phyloP scores from a whole-genome alignment of 768 basidiomycete genomes.

The Termitomyces bulborhizus region DNA sequence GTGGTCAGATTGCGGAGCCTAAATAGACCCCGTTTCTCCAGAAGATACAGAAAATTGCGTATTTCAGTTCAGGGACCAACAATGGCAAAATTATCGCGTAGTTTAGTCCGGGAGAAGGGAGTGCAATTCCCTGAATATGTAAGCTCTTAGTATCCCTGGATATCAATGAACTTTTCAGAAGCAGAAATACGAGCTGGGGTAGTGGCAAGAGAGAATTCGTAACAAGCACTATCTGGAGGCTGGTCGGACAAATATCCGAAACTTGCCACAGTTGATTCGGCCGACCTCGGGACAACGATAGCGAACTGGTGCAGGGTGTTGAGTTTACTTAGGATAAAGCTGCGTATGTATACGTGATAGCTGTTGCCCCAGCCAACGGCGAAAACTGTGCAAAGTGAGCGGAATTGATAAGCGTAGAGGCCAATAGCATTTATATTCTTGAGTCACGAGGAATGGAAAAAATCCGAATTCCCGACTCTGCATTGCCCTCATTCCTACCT shows the following conservation, averaged over 20 bases:
- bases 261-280: not conserved
- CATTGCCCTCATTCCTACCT: conserved; percentile 10
- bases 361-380: conserved; percentile 19
- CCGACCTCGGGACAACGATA: not conserved
- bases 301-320: not conserved
- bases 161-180: too few species aligned
- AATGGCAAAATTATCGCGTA: too few species aligned
- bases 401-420: conserved; percentile 16
- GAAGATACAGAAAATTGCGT: too few species aligned
- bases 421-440: conserved; percentile 8
- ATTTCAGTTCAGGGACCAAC: too few species aligned
- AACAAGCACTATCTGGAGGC: not conserved
- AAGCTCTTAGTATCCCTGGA: too few species aligned
- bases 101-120: too few species aligned
- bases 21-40: conserved; percentile 11
- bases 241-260: not conserved
- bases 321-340: not conserved
- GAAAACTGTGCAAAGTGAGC: conserved; percentile 21
- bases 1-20: conserved; percentile 44
- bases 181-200: too few species aligned
- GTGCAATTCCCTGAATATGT: too few species aligned
- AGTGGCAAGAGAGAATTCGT: not conserved
- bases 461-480: conserved; percentile 12
- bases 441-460: conserved; percentile 17
- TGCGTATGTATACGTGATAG: not conserved